Evolutionary conservation across 768 basidiomycete species (phyloP), one percentile per base, ranked within the genome.

Genomic region (Boletus patriciae): DNA sequence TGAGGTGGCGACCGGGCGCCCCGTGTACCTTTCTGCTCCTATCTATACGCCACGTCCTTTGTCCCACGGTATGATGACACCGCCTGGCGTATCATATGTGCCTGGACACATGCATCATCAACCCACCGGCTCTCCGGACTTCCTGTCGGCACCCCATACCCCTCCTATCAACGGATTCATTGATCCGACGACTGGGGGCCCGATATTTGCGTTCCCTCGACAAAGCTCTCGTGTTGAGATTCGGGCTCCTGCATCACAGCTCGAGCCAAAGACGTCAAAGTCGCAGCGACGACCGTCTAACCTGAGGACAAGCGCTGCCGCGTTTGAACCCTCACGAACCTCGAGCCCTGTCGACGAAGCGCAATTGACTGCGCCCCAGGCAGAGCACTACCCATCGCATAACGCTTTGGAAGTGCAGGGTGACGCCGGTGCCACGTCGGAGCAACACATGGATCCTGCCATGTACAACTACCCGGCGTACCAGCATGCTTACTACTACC

Each of bases 1-100:
- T 66, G 91, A 93, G 70, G 67, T 92, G 50, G 84, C 89, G 15
- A 92, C 89, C 6, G 92, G 92, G 40, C 89, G 88, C 38, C 83
- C 89, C 12, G 85, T 93, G 34, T 87, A 87, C 63, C 77, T 92
- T 29, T 81, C 85, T 59, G 77, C 80, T 13, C 80, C 83, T 19
- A 79, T 88, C 76, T 88, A 83, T 66, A 84, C 83, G 47, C 85
- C 86, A 49, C 85, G 83, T n/a, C 85, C 87, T 16, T 66, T 84
- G 53, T 78, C 86, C 62, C 83, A 81, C 57, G 74, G 80, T 15
- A 81, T 83, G 69, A 75, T 80, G 66, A 71, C 76, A 37, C 77
- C 80, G 33, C 76, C 79, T 21, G 74, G 74, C 64, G 58, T 72
- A 41, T 76, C 83, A 15, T 88, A 83, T 63, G 74, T 84, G 27